Evolutionary conservation across 148 eudicot genomes (phyloP), one percentile per base, ranked within the genome.

Genomic region (Amaranthus hypochondriacus): DNA sequence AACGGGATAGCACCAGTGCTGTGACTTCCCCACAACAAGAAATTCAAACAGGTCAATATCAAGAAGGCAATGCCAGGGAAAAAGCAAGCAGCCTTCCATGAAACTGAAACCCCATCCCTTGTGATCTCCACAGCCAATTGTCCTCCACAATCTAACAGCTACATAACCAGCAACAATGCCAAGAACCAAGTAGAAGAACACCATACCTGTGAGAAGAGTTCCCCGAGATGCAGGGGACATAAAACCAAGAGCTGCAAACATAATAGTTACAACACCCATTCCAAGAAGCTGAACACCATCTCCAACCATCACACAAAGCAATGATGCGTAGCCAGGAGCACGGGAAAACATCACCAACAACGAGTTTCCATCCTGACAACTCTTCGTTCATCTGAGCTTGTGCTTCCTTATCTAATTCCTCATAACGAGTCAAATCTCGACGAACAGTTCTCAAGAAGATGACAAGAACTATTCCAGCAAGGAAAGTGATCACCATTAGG

Each of bases 341-440:
- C 97, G 86, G 86, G 70, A 91, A 91, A 48, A 89, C 93, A 78
- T 91, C 97, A 53, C 87, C 91, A 6, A 89, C 97, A 10, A 91
- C 93, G 39, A 91, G 91, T 75, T 91, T 91, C 97, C 97, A 91
- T 18, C 97, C 93, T 0, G 97, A 91, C 51, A 91, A 72, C 84
- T 91, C 97, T 83, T 91, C 97, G 1, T 89, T 89, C 91, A 91
- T 84, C 75, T 91, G 93, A 68, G 97, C 92, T 64, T 87, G 97
- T 65, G 93, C 90, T 76, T 91, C 97, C 77, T 91, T 91, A 61
- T 91, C 97, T 7, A 91, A 82, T 81, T 89, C 97, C 83, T 91
- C 97, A 76, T 91, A 91, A 61, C 90, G 86, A 42, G 97, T 85
- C 77, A 91, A 78, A 81, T 91, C 97, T 10, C 93, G 82, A 57